Base-by-base conservation (phyloP, 176 grass and related monocot genomes). In the Rhipidocladum racemiflorum region DNA sequence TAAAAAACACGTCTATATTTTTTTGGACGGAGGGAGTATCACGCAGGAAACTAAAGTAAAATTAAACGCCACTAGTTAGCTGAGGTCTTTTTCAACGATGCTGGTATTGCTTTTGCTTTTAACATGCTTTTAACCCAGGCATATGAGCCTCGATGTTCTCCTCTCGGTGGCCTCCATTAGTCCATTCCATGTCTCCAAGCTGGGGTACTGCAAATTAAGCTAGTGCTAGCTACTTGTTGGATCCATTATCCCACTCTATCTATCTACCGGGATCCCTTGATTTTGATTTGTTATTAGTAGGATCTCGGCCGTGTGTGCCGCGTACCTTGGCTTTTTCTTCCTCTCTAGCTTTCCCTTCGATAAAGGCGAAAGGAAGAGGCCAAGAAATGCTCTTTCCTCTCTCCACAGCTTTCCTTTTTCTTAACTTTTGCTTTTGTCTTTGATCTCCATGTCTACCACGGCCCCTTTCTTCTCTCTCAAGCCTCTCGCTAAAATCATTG, bases 271-370 rank as follows among this genome's bases (percentile, higher is more conserved):
- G 70, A 85, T 85, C 84, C 80, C 29, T 36, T 72, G 89, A 91
- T 89, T 89, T 89, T 87, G 87, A 89, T 85, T 70, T 65, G 81
- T 15, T 69, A 24, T 32, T 80, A n/a, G 20, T 69, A 82, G 79
- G 65, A 91, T 91, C 76, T 53, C 85, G 61, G 87, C 86, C 80
- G 76, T 94, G 81, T 82, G 85, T 50, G 81, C 87, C 92, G 87
- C 87, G 74, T 66, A 72, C 82, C 65, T 56, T 88, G 68, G 51
- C 82, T 74, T 65, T 85, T 70, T 50, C 68, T 83, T 83, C 68
- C 67, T 55, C 43, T 78, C 63, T 72, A 66, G 53, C 61, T 85
- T 82, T 78, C 49, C 78, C 55, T 78, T 85, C 77, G 77, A 59
- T 68, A 90, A 82, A 88, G 70, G 24, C 25, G 43, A 42, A 66